phyloP scores from a whole-genome alignment of 805 yeast genomes.

The Wickerhamomyces queroliae region DNA sequence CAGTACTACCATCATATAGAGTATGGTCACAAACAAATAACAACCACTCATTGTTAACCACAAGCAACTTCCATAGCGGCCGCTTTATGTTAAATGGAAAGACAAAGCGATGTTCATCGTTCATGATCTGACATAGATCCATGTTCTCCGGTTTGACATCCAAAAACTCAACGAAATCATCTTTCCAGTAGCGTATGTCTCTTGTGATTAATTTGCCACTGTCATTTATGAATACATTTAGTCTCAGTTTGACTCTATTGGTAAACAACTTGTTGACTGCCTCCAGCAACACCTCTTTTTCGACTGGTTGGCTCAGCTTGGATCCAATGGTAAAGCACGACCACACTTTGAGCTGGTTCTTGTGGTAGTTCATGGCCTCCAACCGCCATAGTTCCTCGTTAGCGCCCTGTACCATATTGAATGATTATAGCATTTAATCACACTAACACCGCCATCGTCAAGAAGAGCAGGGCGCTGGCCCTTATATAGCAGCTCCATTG shows the following conservation, averaged over 20 bases:
- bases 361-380: not conserved
- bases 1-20: slow-evolving; percentile 1
- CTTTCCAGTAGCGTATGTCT: not conserved
- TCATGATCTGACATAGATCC: not conserved
- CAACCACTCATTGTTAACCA: not conserved
- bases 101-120: not conserved
- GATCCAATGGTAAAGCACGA: not conserved
- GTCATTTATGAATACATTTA: not conserved
- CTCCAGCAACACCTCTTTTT: not conserved
- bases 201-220: not conserved
- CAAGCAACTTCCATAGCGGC: not conserved
- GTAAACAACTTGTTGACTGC: not conserved
- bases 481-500: no score
- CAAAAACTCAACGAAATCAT: not conserved
- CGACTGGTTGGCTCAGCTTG: not conserved
- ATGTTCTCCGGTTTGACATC: not conserved
- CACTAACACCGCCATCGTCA: no score
- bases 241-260: not conserved
- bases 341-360: not conserved
- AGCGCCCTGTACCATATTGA: not conserved
- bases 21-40: not conserved
- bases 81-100: not conserved
- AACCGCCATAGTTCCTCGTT: not conserved
- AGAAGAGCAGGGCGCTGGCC: no score
- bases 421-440: no score